Evolutionary conservation across 352 stramenopile genomes (phyloP), one percentile per base, ranked within the genome.

Genomic region (Pythium aphanidermatum): DNA sequence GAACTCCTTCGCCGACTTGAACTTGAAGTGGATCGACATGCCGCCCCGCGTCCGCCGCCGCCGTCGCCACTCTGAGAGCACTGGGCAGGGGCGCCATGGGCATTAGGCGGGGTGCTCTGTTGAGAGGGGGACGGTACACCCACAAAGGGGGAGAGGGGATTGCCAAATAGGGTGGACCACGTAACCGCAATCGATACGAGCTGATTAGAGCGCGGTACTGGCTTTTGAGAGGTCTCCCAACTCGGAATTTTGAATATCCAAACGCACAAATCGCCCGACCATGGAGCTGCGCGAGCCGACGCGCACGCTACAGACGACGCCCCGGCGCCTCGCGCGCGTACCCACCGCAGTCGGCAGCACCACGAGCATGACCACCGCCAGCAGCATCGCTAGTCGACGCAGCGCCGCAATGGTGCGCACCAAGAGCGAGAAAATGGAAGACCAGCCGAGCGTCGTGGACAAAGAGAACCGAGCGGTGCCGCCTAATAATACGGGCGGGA

Each of bases 1-100:
- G 54, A 93, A 95, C 60, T 92, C 80, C 66, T 92, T 95, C 43
- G 81, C 80, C 21, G 76, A 88, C 57, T 95, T 95, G 70, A 95
- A 95, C 60, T 93, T 92, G 68, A 93, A 95, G 51, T 95, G 83
- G 62, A 95, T 91, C 57, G 83, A 93, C 83, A 95, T 95, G 53
- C 29, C 20, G 24, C 9, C 4, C 26, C 12, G n/a, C 29, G 17
- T 32, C 29, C 19, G 27, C 20, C 29, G 5, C 32, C 6, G 14
- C 44, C 10, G 10, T 20, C 17, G 34, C 34, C 20, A 12, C 34
- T 19, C 13, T 17, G n/a, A n/a, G n/a, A n/a, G n/a, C n/a, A n/a
- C n/a, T n/a, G n/a, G n/a, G n/a, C n/a, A n/a, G n/a, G n/a, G n/a
- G n/a, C n/a, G n/a, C n/a, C n/a, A n/a, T n/a, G n/a, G n/a, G n/a